These are phyloP conservation scores for Fraxinus nigra DNA, from an alignment of 305 asterid species.

Conservation along the genomic window DNA sequence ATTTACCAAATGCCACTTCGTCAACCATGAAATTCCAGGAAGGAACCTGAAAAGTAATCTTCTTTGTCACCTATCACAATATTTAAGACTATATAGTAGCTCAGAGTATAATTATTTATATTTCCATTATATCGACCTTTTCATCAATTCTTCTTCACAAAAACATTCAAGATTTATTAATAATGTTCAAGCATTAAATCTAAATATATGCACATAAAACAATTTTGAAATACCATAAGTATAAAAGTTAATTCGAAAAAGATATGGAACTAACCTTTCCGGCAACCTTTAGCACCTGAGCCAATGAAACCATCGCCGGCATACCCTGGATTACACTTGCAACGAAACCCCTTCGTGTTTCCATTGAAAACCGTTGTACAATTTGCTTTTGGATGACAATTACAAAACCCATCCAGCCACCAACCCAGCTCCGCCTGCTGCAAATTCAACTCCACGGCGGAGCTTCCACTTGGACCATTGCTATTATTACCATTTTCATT, in stretches of 20 bases:
- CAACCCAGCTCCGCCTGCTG: conserved; percentile 69
- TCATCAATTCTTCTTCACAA: neutral
- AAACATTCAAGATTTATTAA: neutral
- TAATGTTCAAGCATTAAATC: neutral
- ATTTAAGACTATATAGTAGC: neutral
- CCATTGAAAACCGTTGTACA: conserved; percentile 22
- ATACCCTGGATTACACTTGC: conserved; percentile 63
- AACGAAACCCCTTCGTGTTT: conserved; percentile 40
- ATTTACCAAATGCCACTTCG: neutral
- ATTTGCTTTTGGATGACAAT: conserved; percentile 42
- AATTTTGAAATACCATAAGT: neutral
- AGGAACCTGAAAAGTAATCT: neutral
- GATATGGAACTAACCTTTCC: conserved; percentile 47
- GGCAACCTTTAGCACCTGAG: conserved; percentile 50
- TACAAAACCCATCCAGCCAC: conserved; percentile 65
- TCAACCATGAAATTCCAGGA: neutral
- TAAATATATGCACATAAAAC: neutral
- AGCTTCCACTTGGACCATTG: conserved; percentile 1
- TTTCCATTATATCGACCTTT: neutral
- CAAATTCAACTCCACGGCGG: conserved; percentile 47
- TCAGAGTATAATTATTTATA: neutral
- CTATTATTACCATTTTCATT: neutral
- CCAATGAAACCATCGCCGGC: conserved; percentile 74
- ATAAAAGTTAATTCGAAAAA: neutral
- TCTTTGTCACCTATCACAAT: neutral